These are phyloP conservation scores for Cenchrus fungigraminus DNA, from an alignment of 176 grass and related monocot species.

Conservation along the genomic window DNA sequence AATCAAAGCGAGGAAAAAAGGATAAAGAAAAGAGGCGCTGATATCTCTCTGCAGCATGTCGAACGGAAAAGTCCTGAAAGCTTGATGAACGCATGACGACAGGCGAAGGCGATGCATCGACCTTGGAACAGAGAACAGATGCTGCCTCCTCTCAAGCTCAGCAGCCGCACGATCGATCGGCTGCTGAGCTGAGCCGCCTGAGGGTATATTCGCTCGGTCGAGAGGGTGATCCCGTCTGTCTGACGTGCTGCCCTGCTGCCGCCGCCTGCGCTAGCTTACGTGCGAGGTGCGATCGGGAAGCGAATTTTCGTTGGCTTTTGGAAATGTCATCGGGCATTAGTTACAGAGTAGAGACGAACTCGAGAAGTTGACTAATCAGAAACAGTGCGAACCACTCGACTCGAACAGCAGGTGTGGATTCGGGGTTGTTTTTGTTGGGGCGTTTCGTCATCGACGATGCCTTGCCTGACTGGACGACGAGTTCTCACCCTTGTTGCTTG, in stretches of 20 bases:
- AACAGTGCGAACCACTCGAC: conserved; percentile 38
- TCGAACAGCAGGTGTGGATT: background rate
- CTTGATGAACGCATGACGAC: background rate
- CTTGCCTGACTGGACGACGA: background rate
- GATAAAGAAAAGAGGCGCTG: background rate
- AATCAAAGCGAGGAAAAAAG: background rate
- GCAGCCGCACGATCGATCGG: background rate
- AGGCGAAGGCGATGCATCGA: background rate
- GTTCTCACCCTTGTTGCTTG: background rate
- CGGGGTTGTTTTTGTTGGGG: background rate
- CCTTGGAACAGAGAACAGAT: background rate
- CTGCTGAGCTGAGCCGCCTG: too few species aligned
- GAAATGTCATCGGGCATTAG: conserved; percentile 39
- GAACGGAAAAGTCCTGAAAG: conserved; percentile 18
- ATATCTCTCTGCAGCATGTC: background rate
- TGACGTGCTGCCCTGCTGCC: background rate
- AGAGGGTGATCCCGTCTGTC: conserved; percentile 30
- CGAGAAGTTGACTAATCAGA: conserved; percentile 44
- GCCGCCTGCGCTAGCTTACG: too few species aligned
- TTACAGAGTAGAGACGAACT: background rate
- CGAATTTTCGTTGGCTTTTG: background rate
- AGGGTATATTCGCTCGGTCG: conserved; percentile 30
- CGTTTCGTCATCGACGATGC: conserved; percentile 8
- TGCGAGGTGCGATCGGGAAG: too few species aligned
- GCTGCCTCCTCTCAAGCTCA: background rate